Evolutionary conservation across 371 early-diverging fungal species (phyloP).

Genomic region (Mortierella sp.): DNA sequence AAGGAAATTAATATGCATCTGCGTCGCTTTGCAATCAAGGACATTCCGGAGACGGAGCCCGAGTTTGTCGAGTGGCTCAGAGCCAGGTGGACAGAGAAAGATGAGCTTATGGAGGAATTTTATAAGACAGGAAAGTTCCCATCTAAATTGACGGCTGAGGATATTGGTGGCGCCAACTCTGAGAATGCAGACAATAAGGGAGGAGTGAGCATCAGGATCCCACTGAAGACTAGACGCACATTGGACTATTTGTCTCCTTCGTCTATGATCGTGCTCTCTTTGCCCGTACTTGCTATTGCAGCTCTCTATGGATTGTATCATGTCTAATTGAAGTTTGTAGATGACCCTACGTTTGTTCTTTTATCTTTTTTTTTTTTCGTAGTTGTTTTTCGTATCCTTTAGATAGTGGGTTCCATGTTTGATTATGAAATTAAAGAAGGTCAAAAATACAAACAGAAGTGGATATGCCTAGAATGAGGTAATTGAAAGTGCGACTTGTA

Average conservation of each 20-base stretch:
- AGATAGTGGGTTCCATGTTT: neutral
- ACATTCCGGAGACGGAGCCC: conserved; percentile 74
- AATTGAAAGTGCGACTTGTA: conserved; percentile 1
- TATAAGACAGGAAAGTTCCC: conserved; percentile 81
- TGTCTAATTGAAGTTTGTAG: conserved; percentile 1
- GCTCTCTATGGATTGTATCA: conserved; percentile 33
- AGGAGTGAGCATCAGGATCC: conserved; percentile 45
- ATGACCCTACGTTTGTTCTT: neutral
- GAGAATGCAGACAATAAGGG: conserved; percentile 5
- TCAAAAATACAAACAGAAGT: too few relatives aligned
- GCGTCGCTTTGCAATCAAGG: conserved; percentile 72
- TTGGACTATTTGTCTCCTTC: conserved; percentile 38
- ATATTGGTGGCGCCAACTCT: conserved; percentile 16
- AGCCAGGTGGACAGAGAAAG: conserved; percentile 87
- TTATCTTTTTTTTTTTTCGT: neutral
- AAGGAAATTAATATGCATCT: conserved; percentile 80
- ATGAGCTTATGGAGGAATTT: conserved; percentile 83
- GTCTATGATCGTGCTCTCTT: conserved; percentile 29
- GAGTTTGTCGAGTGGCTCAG: conserved; percentile 83
- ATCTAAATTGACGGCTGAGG: conserved; percentile 37
- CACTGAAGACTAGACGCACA: conserved; percentile 32
- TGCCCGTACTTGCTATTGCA: conserved; percentile 39
- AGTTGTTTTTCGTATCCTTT: neutral
- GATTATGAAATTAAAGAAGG: neutral
- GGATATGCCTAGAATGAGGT: neutral